Base-by-base conservation (phyloP, 192 early-diverging fungal species). In the Phycomyces blakesleeanus region DNA sequence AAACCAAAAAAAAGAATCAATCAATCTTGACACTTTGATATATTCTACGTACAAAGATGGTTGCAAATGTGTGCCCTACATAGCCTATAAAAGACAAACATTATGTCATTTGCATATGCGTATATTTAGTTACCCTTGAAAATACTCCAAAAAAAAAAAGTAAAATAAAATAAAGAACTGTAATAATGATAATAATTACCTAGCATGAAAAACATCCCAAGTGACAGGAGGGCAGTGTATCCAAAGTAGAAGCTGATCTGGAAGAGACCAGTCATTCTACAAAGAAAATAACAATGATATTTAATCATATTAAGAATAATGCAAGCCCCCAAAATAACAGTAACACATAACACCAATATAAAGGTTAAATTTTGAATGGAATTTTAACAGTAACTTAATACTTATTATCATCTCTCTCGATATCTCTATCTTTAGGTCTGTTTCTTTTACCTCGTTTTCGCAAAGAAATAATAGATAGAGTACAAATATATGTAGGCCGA, bases 171-270 rank as follows among this genome's bases (percentile, higher is more conserved):
- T n/a, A n/a, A n/a, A n/a, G n/a, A n/a, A n/a, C n/a, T n/a, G n/a
- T n/a, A n/a, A n/a, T n/a, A n/a, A n/a, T n/a, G n/a, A 29, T 27
- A 16, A 18, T 40, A 51, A 53, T 63, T 83, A 69, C 89, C 90
- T 11, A 92, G 72, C 72, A 90, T 80, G 42, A 81, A 68, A 59
- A 88, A 89, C 63, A 89, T 70, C 11, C 80, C 83, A 66, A 87
- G 74, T 54, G 88, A 88, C 14, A 80, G 69, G 59, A 92, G 59
- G 1, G 72, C 84, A 2, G 85, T 90, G 59, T 92, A 90, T 51
- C 88, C 89, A 79, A 92, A 92, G 68, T 90, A 92, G 68, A 88
- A 92, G 18, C 81, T 83, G 10, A 85, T 82, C 61, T 92, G 91
- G 67, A 92, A 90, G 14, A 84, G 55, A 3, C 91, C 91, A 65